phyloP scores from a whole-genome alignment of 108 stramenopile genomes.

The Cyclotella cryptica region DNA sequence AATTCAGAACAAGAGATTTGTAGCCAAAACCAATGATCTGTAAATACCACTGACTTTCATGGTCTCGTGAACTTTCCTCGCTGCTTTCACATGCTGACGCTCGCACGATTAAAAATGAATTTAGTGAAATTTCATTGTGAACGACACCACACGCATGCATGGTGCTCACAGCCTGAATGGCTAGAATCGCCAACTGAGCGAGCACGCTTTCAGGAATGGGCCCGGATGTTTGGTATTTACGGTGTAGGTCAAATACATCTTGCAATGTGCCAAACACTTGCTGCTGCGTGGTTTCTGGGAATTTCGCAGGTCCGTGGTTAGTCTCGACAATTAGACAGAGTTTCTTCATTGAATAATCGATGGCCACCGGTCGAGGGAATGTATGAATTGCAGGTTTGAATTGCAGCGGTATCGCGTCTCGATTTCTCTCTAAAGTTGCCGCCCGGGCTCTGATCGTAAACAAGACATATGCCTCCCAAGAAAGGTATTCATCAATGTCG shows the following conservation, averaged over 20 bases:
- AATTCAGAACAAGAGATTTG: conserved; percentile 36
- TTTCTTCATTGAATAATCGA: conserved; percentile 6
- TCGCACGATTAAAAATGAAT: conserved; percentile 47
- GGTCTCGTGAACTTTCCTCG: not conserved
- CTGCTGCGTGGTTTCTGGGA: not conserved
- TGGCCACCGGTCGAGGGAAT: conserved; percentile 38
- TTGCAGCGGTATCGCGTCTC: not conserved
- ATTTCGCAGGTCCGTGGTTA: not conserved
- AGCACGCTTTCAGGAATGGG: conserved; percentile 50
- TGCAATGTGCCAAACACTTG: conserved; percentile 49
- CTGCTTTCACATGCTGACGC: not conserved
- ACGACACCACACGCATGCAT: conserved; percentile 47
- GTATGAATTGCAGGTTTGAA: conserved; percentile 1
- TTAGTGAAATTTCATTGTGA: conserved; percentile 47
- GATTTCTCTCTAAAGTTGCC: conserved; percentile 10
- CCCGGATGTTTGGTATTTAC: conserved; percentile 38
- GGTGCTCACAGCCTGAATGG: conserved; percentile 49
- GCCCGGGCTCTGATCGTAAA: conserved; percentile 33
- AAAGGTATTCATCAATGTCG: not conserved
- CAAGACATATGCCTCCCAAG: conserved; percentile 43
- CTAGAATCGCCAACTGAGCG: conserved; percentile 28
- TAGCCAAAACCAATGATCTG: conserved; percentile 49
- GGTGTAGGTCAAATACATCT: conserved; percentile 48
- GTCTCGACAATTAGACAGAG: conserved; percentile 16
- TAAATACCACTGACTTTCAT: conserved; percentile 29